Conservation (phyloP, 2,329 filamentous ascomycete genomes). For the Zopfia rhizophila region DNA sequence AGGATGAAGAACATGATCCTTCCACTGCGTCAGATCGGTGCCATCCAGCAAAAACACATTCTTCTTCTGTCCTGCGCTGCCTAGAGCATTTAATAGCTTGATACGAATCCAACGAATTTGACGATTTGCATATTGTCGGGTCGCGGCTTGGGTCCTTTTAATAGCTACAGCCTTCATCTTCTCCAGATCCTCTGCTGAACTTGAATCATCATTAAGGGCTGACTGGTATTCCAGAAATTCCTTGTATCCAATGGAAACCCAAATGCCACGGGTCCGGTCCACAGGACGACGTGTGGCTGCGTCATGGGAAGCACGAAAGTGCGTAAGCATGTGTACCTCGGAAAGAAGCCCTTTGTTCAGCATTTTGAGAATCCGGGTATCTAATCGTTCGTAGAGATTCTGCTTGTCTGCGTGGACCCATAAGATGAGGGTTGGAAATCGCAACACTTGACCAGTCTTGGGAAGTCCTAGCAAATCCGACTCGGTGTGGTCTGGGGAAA, state of each 20-base stretch:
- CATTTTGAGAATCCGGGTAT: slow-evolving; percentile 87
- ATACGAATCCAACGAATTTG: slow-evolving; percentile 88
- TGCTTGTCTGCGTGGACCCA: slow-evolving; percentile 86
- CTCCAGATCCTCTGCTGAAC: slow-evolving; percentile 57
- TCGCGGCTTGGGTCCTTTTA: slow-evolving; percentile 82
- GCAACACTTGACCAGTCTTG: slow-evolving; percentile 42
- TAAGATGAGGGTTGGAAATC: slow-evolving; percentile 75
- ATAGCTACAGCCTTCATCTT: slow-evolving; percentile 69
- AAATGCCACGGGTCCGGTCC: slow-evolving; percentile 85
- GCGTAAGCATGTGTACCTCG: slow-evolving; percentile 67
- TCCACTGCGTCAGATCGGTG: slow-evolving; percentile 72
- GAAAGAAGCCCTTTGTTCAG: slow-evolving; percentile 70
- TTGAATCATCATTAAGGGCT: slow-evolving; percentile 38
- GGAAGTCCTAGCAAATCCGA: background rate
- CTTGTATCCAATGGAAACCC: slow-evolving; percentile 97
- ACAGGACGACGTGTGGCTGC: slow-evolving; percentile 62
- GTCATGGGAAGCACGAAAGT: slow-evolving; percentile 58
- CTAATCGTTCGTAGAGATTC: slow-evolving; percentile 74
- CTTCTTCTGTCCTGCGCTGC: slow-evolving; percentile 62
- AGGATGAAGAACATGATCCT: slow-evolving; percentile 70
- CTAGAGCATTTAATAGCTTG: slow-evolving; percentile 78
- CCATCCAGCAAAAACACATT: slow-evolving; percentile 84
- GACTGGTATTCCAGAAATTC: slow-evolving; percentile 80
- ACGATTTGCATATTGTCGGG: slow-evolving; percentile 85
- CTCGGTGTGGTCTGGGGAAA: slow-evolving; percentile 17